These are phyloP conservation scores for Carallia brachiata DNA, from an alignment of 345 rosid species.

Conservation along the genomic window DNA sequence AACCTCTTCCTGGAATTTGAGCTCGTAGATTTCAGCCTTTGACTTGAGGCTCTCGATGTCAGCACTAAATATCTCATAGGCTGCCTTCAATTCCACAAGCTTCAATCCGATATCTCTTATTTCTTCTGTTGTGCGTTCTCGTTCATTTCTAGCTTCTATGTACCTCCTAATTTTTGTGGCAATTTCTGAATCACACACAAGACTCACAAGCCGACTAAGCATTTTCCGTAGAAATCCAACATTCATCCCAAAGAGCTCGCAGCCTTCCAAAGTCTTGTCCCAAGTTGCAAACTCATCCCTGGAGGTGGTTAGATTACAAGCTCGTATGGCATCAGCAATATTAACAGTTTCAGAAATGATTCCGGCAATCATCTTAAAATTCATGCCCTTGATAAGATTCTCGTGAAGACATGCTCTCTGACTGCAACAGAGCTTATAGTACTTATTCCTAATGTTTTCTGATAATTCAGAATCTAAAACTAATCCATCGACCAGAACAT, in stretches of 20 bases:
- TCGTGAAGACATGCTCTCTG: conserved; percentile 57
- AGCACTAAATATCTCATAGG: conserved; percentile 27
- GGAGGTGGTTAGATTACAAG: conserved; percentile 44
- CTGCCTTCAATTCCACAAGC: conserved; percentile 48
- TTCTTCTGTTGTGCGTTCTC: conserved; percentile 34
- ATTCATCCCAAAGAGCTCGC: conserved; percentile 59
- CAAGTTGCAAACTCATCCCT: conserved; percentile 46
- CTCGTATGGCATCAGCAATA: conserved; percentile 49
- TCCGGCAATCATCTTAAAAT: conserved; percentile 46
- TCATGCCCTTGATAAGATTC: conserved; percentile 47
- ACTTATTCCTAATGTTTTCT: conserved; percentile 44
- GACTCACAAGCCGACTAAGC: conserved; percentile 37
- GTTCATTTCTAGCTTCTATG: conserved; percentile 47
- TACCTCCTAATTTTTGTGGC: conserved; percentile 48
- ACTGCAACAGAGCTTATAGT: conserved; percentile 54
- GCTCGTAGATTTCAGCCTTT: conserved; percentile 46
- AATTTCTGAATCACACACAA: conserved; percentile 48
- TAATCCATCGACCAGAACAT: conserved; percentile 44
- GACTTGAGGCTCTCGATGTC: conserved; percentile 41
- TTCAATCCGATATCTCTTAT: conserved; percentile 44
- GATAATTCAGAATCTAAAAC: conserved; percentile 47
- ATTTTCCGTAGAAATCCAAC: conserved; percentile 52
- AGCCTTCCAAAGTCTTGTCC: conserved; percentile 58
- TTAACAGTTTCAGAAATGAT: conserved; percentile 51
- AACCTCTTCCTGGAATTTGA: conserved; percentile 47